A percentile compares a stretch with the other conserved stretches of the same genome.
phyloP scores from a whole-genome alignment of 805 yeast species.

The Myxozyma udenii region DNA sequence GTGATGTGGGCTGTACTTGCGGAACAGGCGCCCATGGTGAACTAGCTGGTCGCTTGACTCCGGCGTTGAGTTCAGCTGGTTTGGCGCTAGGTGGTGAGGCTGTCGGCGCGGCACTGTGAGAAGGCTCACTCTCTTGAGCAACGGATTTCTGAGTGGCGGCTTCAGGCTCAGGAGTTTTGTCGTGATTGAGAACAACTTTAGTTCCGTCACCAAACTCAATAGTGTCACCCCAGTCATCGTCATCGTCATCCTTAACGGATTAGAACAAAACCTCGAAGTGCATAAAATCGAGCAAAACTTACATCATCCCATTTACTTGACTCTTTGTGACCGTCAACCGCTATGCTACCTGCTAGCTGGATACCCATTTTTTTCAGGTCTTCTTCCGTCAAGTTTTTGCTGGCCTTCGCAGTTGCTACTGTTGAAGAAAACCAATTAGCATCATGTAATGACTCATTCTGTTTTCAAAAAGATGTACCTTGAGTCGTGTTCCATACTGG shows the following conservation, averaged over 20 bases:
- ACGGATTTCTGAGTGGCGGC: neutral
- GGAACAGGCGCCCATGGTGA: constrained; percentile 31
- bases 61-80: neutral
- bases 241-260: constrained; percentile 38
- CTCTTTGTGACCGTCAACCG: constrained; percentile 30
- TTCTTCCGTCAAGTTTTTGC: constrained; percentile 35
- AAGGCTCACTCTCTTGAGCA: neutral
- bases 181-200: constrained; percentile 30
- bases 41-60: neutral
- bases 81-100: neutral
- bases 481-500: constrained; percentile 20
- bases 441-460: too few species aligned
- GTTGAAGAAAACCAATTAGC: neutral
- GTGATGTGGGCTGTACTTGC: constrained; percentile 17
- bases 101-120: neutral
- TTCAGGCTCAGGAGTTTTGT: neutral
- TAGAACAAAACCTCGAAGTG: neutral
- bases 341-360: constrained; percentile 37
- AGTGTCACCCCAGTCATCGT: constrained; percentile 37
- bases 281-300: neutral
- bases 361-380: constrained; percentile 40
- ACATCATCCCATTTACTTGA: constrained; percentile 40
- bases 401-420: neutral
- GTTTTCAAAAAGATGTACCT: neutral
- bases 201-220: constrained; percentile 33